phyloP scores from a whole-genome alignment of 768 basidiomycete species.

The Tylopilus subfusipes region DNA sequence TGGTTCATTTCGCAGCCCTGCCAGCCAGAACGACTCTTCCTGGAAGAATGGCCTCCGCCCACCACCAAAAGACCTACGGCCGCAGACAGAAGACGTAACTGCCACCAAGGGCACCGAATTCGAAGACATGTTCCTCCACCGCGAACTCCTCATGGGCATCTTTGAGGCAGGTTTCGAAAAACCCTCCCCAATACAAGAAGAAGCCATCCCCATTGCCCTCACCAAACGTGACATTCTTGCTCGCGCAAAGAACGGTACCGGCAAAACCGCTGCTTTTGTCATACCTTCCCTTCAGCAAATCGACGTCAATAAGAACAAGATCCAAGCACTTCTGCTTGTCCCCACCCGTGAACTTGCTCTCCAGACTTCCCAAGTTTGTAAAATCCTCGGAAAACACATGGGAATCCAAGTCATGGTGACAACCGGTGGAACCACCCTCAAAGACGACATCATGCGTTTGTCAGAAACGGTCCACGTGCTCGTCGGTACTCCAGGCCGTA shows the following conservation, averaged over 20 bases:
- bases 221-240: slow-evolving; percentile 92
- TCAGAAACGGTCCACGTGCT: slow-evolving; percentile 91
- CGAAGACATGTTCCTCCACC: slow-evolving; percentile 87
- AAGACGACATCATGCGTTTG: slow-evolving; percentile 94
- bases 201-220: slow-evolving; percentile 94
- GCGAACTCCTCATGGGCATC: slow-evolving; percentile 99
- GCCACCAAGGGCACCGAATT: slow-evolving; percentile 93
- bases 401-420: slow-evolving; percentile 98
- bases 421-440: slow-evolving; percentile 95
- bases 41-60: slow-evolving; percentile 81
- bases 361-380: slow-evolving; percentile 98
- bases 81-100: slow-evolving; percentile 97
- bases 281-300: slow-evolving; percentile 95
- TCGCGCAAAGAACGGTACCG: slow-evolving; percentile 95
- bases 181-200: slow-evolving; percentile 98
- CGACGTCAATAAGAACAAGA: slow-evolving; percentile 78
- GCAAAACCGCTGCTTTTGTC: slow-evolving; percentile 98
- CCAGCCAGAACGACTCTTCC: slow-evolving; percentile 31
- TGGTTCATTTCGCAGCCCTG: slow-evolving; percentile 17
- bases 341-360: slow-evolving; percentile 98
- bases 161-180: slow-evolving; percentile 97
- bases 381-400: slow-evolving; percentile 95
- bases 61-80: slow-evolving; percentile 87
- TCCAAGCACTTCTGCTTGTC: slow-evolving; percentile 94
- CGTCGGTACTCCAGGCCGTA: slow-evolving; percentile 95